Base-by-base conservation (phyloP, 2,329 filamentous ascomycete species). In the Microcera coccophila region DNA sequence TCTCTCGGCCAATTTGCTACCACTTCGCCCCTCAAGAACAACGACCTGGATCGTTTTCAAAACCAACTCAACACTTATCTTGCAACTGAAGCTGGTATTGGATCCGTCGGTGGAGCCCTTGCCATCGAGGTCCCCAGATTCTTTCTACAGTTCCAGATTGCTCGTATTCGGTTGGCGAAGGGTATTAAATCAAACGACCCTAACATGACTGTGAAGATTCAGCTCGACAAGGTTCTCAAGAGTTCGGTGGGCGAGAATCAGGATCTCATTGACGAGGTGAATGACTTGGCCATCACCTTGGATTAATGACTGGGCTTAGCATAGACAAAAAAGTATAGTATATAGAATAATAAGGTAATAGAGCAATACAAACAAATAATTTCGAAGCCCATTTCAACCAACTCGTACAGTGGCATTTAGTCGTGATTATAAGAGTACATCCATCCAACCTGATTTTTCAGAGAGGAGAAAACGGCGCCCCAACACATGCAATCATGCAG, bases 121-220 rank as follows among this genome's bases (percentile, higher is more conserved):
- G 73, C 68, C 2, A 75, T 82, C 62, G 81, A 82, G 62, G 74
- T 76, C 4, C 79, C 79, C 48, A 82, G 82, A 62, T 82, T 82
- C 71, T 82, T 82, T 60, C 59, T 82, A 32, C 64, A 72, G 45
- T 75, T 80, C 59, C 79, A 82, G 62, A 70, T 81, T 24, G 72
- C 73, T 31, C 67, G 78, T 17, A 81, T 82, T 50, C 68, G 77
- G 62, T 78, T 76, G 0, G 79, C 79, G 0, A 75, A 81, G 63
- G 78, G 79, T 1, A 74, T 72, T 39, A 60, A 71, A 32, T 77
- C 76, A 2, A 64, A 68, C 1, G 72, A 65, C n/a, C 61, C 78
- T 0, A 75, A 72, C 8, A 61, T 66, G 55, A 73, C 75, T 58
- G 76, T 82, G 9, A 71, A 79, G 39, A 78, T 82, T 58, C 62